Evolutionary conservation across 345 rosid species (phyloP).

Genomic region (Eutrema japonicum): DNA sequence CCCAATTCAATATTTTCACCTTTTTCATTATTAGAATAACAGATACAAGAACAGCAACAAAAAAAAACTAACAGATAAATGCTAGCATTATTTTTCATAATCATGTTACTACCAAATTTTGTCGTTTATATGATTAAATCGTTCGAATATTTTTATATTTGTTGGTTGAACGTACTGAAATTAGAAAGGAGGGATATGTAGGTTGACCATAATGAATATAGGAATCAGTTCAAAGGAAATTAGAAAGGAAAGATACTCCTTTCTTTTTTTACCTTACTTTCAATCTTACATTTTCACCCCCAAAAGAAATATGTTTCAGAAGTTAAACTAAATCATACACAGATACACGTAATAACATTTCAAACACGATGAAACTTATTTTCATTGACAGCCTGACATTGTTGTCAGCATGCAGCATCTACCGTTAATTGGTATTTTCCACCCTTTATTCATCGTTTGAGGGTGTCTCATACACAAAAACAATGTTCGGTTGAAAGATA

Average conservation of each 20-base stretch:
- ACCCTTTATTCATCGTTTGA: too few relatives aligned
- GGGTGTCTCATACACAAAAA: too few relatives aligned
- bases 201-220: conserved; percentile 9
- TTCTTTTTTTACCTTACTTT: conserved; percentile 11
- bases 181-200: conserved; percentile 21
- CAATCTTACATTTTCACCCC: background rate
- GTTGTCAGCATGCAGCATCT: too few relatives aligned
- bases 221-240: background rate
- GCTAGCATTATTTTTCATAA: background rate
- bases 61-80: background rate
- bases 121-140: background rate
- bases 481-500: too few relatives aligned
- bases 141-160: background rate
- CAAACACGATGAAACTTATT: background rate
- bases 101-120: background rate
- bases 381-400: background rate
- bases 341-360: background rate
- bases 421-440: too few relatives aligned
- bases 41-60: background rate
- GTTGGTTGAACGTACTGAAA: conserved; percentile 13
- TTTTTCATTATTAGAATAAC: background rate
- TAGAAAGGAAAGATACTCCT: background rate
- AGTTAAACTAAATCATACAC: background rate
- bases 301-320: background rate
- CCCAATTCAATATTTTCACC: background rate